A percentile compares a stretch with the other conserved stretches of the same genome.
phyloP scores from a whole-genome alignment of 768 basidiomycete species.

The Leccinum longicurvipes region DNA sequence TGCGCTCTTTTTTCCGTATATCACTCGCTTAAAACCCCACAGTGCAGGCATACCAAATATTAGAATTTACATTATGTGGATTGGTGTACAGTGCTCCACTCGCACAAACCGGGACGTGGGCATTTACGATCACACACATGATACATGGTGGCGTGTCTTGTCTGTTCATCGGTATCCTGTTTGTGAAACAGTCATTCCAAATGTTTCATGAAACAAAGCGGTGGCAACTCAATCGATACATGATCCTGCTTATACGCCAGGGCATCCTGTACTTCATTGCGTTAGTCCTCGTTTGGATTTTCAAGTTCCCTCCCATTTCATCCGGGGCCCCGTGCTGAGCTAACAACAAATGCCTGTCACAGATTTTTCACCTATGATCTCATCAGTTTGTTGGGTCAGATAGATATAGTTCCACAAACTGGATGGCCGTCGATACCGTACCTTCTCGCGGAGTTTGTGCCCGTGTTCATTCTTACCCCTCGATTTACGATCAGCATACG shows the following conservation, averaged over 20 bases:
- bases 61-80: background rate
- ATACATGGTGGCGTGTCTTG: background rate
- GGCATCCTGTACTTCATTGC: background rate
- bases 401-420: no score
- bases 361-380: background rate
- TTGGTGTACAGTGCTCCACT: background rate
- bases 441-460: background rate
- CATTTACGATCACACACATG: background rate
- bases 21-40: background rate
- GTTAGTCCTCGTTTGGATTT: background rate
- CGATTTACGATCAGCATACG: background rate
- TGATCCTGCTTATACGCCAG: background rate
- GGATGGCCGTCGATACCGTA: background rate
- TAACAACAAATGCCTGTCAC: background rate
- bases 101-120: no score
- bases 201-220: background rate
- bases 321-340: background rate
- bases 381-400: background rate
- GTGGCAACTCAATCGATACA: background rate
- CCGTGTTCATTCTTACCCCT: background rate
- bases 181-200: background rate
- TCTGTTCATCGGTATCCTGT: background rate
- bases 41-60: background rate
- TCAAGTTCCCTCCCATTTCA: background rate
- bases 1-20: background rate